Conservation (phyloP, 352 stramenopile genomes). For the Phytophthora pini region DNA sequence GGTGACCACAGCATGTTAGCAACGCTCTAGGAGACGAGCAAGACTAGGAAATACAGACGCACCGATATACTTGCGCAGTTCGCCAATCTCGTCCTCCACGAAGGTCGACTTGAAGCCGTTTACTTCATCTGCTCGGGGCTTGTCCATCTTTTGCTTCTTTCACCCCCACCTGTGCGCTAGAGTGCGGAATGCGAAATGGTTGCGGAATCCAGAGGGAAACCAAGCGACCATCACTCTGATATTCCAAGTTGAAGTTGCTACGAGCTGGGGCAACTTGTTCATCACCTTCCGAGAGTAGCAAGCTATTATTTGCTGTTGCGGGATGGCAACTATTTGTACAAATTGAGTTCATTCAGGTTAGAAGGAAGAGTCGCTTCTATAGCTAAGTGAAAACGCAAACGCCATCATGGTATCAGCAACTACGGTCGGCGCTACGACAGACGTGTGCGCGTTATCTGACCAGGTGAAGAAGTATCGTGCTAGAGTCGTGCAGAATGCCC, state of each 20-base stretch:
- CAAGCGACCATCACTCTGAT: constrained; percentile 40
- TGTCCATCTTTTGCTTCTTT: constrained; percentile 20
- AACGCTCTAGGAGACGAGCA: background rate
- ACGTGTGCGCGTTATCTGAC: constrained; percentile 76
- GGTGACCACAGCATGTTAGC: constrained; percentile 3
- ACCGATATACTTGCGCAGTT: constrained; percentile 78
- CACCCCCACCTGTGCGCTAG: constrained; percentile 3
- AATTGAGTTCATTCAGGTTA: background rate
- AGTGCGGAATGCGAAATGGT: constrained; percentile 34
- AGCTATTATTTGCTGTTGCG: too few species aligned
- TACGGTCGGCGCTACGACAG: constrained; percentile 69
- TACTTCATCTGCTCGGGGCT: constrained; percentile 1
- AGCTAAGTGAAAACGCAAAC: background rate
- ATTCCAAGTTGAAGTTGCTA: constrained; percentile 28
- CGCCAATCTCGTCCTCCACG: constrained; percentile 54
- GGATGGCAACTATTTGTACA: constrained; percentile 12
- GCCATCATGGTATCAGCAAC: constrained; percentile 58
- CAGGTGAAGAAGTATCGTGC: constrained; percentile 87
- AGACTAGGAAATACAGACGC: constrained; percentile 4
- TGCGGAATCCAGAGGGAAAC: constrained; percentile 36
- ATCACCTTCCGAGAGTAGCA: too few species aligned
- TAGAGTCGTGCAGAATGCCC: constrained; percentile 50
- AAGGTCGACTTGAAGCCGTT: constrained; percentile 3
- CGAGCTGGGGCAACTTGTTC: background rate
- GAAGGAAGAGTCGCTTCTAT: constrained; percentile 24